Evolutionary conservation across 2,329 filamentous ascomycete genomes (phyloP).

Genomic region (Arthroderma uncinatum): DNA sequence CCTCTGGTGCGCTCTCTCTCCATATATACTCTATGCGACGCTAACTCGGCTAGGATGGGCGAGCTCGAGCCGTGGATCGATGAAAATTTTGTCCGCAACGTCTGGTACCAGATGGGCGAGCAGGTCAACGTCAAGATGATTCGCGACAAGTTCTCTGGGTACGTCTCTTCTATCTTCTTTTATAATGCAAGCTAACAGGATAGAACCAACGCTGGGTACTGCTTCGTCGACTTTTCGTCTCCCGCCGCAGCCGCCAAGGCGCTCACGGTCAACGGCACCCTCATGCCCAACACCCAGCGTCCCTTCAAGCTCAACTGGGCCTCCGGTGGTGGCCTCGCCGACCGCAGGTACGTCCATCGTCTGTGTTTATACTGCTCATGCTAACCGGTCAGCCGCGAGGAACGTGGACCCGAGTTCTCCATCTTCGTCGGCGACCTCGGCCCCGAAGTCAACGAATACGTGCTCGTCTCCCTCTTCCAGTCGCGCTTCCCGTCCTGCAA

Average conservation of each 20-base stretch:
- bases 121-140: slow-evolving; percentile 99
- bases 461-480: slow-evolving; percentile 94
- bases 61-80: slow-evolving; percentile 99
- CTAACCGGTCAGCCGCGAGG: slow-evolving; percentile 53
- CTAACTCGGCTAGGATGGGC: slow-evolving; percentile 64
- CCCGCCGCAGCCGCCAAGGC: slow-evolving; percentile 84
- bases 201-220: slow-evolving; percentile 89
- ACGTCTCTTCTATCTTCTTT: slow-evolving; percentile 28
- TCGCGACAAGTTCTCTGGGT: slow-evolving; percentile 97
- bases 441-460: slow-evolving; percentile 97
- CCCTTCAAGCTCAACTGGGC: slow-evolving; percentile 99
- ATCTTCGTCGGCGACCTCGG: slow-evolving; percentile 98
- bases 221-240: slow-evolving; percentile 85
- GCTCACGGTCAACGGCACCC: slow-evolving; percentile 71
- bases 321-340: slow-evolving; percentile 85
- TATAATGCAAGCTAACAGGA: slow-evolving; percentile 25
- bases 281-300: slow-evolving; percentile 87
- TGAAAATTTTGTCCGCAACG: slow-evolving; percentile 92
- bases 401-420: slow-evolving; percentile 88
- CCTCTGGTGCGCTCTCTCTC: slow-evolving; percentile 38
- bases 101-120: slow-evolving; percentile 89
- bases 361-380: background rate
- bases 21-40: too few relatives aligned
- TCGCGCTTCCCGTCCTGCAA: slow-evolving; percentile 94
- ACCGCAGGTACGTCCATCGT: slow-evolving; percentile 56